Conservation (phyloP, 1,139 yeast genomes). For the Taiozyma sp. region DNA sequence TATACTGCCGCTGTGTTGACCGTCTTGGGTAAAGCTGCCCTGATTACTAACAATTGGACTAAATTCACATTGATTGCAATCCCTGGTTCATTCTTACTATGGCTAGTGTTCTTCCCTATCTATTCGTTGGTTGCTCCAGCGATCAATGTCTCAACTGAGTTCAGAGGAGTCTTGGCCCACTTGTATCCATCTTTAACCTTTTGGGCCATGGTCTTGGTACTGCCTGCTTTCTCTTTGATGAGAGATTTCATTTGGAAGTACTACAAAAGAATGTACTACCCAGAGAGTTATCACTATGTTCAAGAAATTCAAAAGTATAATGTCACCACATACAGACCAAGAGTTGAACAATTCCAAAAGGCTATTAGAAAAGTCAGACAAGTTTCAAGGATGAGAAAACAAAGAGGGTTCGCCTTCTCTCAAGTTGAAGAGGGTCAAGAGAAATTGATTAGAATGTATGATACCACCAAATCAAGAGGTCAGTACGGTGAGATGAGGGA, state of each 20-base stretch:
- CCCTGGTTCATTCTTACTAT: slow-evolving; percentile 85
- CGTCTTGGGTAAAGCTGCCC: slow-evolving; percentile 91
- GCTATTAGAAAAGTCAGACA: slow-evolving; percentile 97
- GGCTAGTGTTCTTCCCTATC: slow-evolving; percentile 85
- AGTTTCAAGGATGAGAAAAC: slow-evolving; percentile 96
- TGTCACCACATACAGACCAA: slow-evolving; percentile 89
- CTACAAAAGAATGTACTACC: slow-evolving; percentile 84
- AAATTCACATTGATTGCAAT: slow-evolving; percentile 88
- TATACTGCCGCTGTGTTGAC: slow-evolving; percentile 87
- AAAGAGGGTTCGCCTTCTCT: slow-evolving; percentile 97
- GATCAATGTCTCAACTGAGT: slow-evolving; percentile 79
- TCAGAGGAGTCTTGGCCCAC: slow-evolving; percentile 71
- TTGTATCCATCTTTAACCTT: slow-evolving; percentile 76
- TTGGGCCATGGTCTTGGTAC: slow-evolving; percentile 79
- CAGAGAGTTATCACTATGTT: slow-evolving; percentile 90
- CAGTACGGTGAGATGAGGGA: slow-evolving; percentile 47
- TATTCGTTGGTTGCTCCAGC: slow-evolving; percentile 85
- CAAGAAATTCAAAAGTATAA: slow-evolving; percentile 97
- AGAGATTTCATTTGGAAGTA: slow-evolving; percentile 95
- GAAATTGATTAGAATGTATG: slow-evolving; percentile 86
- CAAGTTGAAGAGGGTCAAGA: slow-evolving; percentile 95
- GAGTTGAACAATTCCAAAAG: slow-evolving; percentile 94
- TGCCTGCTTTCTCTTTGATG: slow-evolving; percentile 72
- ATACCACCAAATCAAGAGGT: slow-evolving; percentile 69
- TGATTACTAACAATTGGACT: slow-evolving; percentile 92